Base-by-base conservation (phyloP, 2,329 filamentous ascomycete species). In the Fusarium veterinarium region DNA sequence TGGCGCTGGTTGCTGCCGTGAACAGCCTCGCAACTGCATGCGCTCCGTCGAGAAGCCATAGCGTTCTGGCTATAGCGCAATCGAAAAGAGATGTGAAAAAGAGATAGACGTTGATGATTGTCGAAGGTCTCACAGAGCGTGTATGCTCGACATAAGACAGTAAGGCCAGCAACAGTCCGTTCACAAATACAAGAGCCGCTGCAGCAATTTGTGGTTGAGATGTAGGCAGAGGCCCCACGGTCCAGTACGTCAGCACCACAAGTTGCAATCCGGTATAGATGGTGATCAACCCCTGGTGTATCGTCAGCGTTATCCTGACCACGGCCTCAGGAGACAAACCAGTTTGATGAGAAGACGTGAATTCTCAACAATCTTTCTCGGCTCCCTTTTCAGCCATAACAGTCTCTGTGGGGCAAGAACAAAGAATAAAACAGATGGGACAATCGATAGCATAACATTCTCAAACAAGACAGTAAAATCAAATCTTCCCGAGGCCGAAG, bases 71-170 rank as follows among this genome's bases (percentile, higher is more conserved):
- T 23, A 64, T 66, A 19, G 42, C 63, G 3, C 63, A 66, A 28
- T 66, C 63, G 13, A 66, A 66, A 8, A 64, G 42, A 0, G 38
- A 20, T 10, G 67, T 69, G 19, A 69, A 58, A 23, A 69, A 31
- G 8, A 69, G 35, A n/a, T 69, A 69, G 25, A 62, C 40, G 20
- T 68, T 68, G 16, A 69, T 69, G 4, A 69, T 55, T 7, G 67
- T 68, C 8, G 67, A 69, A 23, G 67, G 67, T 14, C 67, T 16
- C 6, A 69, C 64, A 1, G 67, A 69, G 17, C 67, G 64, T 4
- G 64, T 69, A 44, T 69, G 67, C 31, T 69, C 67, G 13, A 37
- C 67, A 25, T 64, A 55, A 6, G 67, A 69, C 17, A 69, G 28
- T 5, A 69, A 30, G 3, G 55, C 48, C 19, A 69, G 20, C 6